A percentile compares a stretch with the other conserved stretches of the same genome.
These are phyloP conservation scores for Colletotrichum sp. DNA, from an alignment of 2,329 filamentous ascomycete species.

Conservation along the genomic window DNA sequence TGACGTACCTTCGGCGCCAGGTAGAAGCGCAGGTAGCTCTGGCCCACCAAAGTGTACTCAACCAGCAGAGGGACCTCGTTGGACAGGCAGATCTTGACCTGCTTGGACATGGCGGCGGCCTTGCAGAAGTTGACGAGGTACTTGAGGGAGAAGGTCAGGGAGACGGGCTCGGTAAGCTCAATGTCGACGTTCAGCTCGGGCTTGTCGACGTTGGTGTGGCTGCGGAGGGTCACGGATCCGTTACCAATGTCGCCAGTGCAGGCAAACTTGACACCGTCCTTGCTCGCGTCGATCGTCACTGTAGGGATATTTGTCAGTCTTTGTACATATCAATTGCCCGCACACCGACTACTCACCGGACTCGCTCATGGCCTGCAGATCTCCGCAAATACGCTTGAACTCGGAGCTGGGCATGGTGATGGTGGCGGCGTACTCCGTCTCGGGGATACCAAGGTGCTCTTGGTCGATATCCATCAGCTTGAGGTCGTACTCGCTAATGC, in stretches of 20 bases:
- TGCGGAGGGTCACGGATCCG: slow-evolving; percentile 89
- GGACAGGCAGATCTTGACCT: slow-evolving; percentile 91
- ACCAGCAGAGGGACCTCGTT: slow-evolving; percentile 96
- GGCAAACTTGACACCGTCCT: slow-evolving; percentile 96
- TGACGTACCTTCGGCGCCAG: slow-evolving; percentile 87
- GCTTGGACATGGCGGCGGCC: slow-evolving; percentile 80
- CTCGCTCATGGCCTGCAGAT: slow-evolving; percentile 90
- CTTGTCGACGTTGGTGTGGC: slow-evolving; percentile 89
- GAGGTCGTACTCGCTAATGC: slow-evolving; percentile 98
- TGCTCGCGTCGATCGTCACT: slow-evolving; percentile 96
- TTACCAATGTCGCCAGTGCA: slow-evolving; percentile 96
- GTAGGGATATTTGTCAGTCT: slow-evolving; percentile 24
- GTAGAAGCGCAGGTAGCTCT: slow-evolving; percentile 95
- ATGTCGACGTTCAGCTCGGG: slow-evolving; percentile 86
- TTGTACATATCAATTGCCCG: neutral
- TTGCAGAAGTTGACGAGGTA: slow-evolving; percentile 99
- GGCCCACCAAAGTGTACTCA: slow-evolving; percentile 82
- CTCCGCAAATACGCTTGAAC: slow-evolving; percentile 94
- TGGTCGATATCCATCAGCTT: slow-evolving; percentile 99
- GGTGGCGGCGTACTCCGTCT: slow-evolving; percentile 96
- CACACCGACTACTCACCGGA: slow-evolving; percentile 71
- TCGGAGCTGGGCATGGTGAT: slow-evolving; percentile 87
- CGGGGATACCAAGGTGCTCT: slow-evolving; percentile 97
- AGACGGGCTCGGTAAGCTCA: slow-evolving; percentile 88
- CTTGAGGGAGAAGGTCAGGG: slow-evolving; percentile 97